Conservation (phyloP, 2,329 filamentous ascomycete genomes). For the Cadophora malorum region DNA sequence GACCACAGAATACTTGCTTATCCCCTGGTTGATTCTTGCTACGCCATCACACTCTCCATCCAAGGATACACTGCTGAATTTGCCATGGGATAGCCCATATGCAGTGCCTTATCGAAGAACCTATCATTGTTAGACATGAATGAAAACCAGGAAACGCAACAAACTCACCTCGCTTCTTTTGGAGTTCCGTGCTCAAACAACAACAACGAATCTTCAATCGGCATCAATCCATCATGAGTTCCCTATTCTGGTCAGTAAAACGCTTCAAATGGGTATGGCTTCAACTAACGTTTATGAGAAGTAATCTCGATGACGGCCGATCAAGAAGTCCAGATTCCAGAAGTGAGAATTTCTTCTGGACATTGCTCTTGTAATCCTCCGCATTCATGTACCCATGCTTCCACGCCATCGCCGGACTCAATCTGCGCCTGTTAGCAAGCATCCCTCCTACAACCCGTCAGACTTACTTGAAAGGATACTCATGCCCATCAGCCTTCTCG, state of each 20-base stretch:
- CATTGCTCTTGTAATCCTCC: conserved; percentile 60
- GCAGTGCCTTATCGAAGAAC: conserved; percentile 64
- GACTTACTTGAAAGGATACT: conserved; percentile 65
- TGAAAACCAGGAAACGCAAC: too few species aligned
- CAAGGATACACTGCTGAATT: conserved; percentile 64
- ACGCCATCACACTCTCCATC: conserved; percentile 60
- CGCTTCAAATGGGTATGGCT: conserved; percentile 35
- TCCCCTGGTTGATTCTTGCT: too few species aligned
- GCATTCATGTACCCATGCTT: conserved; percentile 67
- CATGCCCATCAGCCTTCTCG: conserved; percentile 66
- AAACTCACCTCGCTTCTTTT: conserved; percentile 69
- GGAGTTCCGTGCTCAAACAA: conserved; percentile 68
- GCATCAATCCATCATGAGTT: conserved; percentile 68
- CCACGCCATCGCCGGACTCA: conserved; percentile 61
- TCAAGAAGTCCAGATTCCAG: conserved; percentile 64
- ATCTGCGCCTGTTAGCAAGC: conserved; percentile 34
- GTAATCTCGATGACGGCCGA: conserved; percentile 59
- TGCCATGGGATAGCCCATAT: conserved; percentile 72
- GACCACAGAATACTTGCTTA: not conserved
- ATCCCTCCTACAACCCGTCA: not conserved
- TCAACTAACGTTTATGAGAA: conserved; percentile 60
- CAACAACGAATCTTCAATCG: conserved; percentile 70
- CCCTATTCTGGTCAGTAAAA: conserved; percentile 50
- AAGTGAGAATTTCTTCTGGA: conserved; percentile 67
- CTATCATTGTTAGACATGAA: conserved; percentile 33